phyloP scores from a whole-genome alignment of 805 yeast species.

The Suhomyces kilbournensis region DNA sequence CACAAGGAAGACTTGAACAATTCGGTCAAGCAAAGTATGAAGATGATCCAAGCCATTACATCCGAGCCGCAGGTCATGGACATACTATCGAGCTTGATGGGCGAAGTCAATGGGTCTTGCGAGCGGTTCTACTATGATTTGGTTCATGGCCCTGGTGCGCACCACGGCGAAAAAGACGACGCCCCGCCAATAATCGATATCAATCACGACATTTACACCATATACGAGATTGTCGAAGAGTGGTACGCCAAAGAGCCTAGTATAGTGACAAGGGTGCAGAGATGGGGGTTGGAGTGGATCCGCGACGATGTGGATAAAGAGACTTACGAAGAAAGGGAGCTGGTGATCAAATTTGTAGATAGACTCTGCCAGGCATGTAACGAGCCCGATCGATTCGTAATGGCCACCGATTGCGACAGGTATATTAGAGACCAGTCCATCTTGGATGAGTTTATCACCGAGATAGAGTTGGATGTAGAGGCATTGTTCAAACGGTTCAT shows the following conservation, averaged over 20 bases:
- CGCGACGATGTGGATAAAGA: conserved; percentile 13
- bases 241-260: conserved; percentile 12
- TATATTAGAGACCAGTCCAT: conserved; percentile 12
- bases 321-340: conserved; percentile 10
- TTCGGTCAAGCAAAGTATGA: conserved; percentile 1
- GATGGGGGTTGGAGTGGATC: conserved; percentile 14
- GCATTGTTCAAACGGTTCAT: conserved; percentile 9
- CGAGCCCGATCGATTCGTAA: conserved; percentile 6
- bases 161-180: not conserved
- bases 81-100: conserved; percentile 1
- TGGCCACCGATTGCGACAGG: conserved; percentile 12
- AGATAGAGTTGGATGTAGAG: conserved; percentile 14
- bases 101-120: conserved; percentile 2
- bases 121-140: conserved; percentile 4
- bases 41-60: not conserved
- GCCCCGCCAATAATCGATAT: conserved; percentile 6
- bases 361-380: conserved; percentile 8
- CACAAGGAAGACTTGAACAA: conserved; percentile 2
- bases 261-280: conserved; percentile 8
- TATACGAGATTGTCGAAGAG: conserved; percentile 12
- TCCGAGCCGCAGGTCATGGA: conserved; percentile 2
- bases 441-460: conserved; percentile 14
- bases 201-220: conserved; percentile 13
- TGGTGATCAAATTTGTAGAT: conserved; percentile 9
- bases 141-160: not conserved